Evolutionary conservation across 2,329 filamentous ascomycete species (phyloP), one percentile per base, ranked within the genome.

Genomic region (Stenocarpella maydis): DNA sequence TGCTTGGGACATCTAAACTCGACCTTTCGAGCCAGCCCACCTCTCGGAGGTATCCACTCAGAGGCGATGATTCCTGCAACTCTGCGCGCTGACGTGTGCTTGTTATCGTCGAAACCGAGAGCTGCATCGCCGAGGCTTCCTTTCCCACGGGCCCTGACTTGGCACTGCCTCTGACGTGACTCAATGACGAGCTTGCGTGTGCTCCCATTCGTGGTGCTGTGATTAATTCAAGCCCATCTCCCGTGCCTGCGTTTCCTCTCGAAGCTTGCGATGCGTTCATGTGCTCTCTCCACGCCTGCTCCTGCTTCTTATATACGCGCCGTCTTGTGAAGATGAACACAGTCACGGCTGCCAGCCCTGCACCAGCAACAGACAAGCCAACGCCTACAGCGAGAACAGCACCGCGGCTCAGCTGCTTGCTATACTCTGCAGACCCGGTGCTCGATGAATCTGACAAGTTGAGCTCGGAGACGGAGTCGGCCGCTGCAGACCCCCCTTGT

Each of bases 301-400:
- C 41, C 17, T 69, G 60, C 67, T 65, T 69, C 39, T 34, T 69
- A 28, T 69, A 65, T 14, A 69, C 53, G 17, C 67, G 67, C 24
- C 60, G 60, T 19, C 67, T 41, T n/a, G 67, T 21, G 26, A 47
- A 31, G 8, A 65, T 26, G 52, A 65, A 69, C 10, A 69, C 67
- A 17, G 60, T 55, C 45, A 69, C 65, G 19, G 67, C 43, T 19
- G 58, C 60, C 24, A 69, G 6, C n/a, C 67, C 67, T 10, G 67
- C 67, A 17, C 43, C 31, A 10, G 67, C 60, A 6, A 69, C n/a
- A 34, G 60, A 65, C 39, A 54, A 31, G 14, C 60, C 60, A n/a
- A 69, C 7, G 3, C 67, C 67, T 14, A 69, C 47, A 3, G 58
- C 60, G 31, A 55, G 60, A 34, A 69, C 24, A 3, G 60, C 41